Percentiles rank a stretch among this genome's conserved stretches.
Evolutionary conservation across 2,329 filamentous ascomycete genomes (phyloP).

Genomic region (Fusarium verrucosum): DNA sequence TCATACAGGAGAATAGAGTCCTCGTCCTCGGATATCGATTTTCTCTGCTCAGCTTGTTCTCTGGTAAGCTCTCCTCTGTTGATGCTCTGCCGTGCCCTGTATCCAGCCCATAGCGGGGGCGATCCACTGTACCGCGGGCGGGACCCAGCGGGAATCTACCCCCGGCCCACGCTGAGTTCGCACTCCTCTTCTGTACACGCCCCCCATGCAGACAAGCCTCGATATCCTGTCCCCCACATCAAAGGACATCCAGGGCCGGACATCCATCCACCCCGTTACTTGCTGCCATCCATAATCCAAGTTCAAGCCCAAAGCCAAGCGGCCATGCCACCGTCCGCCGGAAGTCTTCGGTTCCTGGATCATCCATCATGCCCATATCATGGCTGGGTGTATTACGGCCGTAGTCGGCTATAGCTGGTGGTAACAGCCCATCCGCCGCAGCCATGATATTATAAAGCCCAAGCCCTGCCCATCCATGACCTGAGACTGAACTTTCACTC

Average conservation of each 20-base stretch:
- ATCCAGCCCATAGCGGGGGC: constrained; percentile 17
- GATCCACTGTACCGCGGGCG: constrained; percentile 36
- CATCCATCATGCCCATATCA: constrained; percentile 25
- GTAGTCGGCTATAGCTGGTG: constrained; percentile 30
- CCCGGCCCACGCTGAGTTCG: constrained; percentile 25
- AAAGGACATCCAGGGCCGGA: constrained; percentile 28
- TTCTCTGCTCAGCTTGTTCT: constrained; percentile 28
- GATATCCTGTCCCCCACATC: constrained; percentile 31
- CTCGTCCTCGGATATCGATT: constrained; percentile 26
- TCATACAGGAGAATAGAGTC: constrained; percentile 3
- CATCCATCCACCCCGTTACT: too few relatives aligned
- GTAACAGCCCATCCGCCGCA: constrained; percentile 18
- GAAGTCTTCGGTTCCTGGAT: constrained; percentile 42
- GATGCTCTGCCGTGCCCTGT: constrained; percentile 13
- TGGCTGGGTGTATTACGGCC: constrained; percentile 27
- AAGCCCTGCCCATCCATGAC: constrained; percentile 30
- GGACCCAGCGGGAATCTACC: constrained; percentile 38
- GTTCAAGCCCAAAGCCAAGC: not conserved
- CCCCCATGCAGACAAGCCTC: constrained; percentile 11
- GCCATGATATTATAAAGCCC: constrained; percentile 43
- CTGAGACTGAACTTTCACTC: constrained; percentile 27
- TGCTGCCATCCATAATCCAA: constrained; percentile 11
- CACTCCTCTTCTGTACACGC: constrained; percentile 16
- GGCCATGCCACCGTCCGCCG: constrained; percentile 34
- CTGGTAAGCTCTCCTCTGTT: constrained; percentile 35